A percentile compares a stretch with the other conserved stretches of the same genome.
phyloP scores from a whole-genome alignment of 257 asterid genomes.

The Gynochthodes officinalis region DNA sequence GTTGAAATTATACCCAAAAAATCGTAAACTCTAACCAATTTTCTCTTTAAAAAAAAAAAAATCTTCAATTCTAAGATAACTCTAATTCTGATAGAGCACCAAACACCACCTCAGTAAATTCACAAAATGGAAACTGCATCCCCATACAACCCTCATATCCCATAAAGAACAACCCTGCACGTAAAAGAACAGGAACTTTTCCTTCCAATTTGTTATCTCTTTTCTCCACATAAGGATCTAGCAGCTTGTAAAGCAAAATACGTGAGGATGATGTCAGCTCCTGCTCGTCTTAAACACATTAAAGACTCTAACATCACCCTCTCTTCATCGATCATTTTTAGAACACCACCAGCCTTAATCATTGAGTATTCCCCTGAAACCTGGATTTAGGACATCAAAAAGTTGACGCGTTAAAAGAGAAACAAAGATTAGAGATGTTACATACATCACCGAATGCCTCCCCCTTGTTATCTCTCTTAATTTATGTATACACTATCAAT shows the following conservation, averaged over 20 bases:
- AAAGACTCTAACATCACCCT: slow-evolving; percentile 89
- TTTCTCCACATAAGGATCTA: slow-evolving; percentile 67
- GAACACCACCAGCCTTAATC: slow-evolving; percentile 92
- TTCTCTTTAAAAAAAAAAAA: too few relatives aligned
- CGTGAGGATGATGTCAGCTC: slow-evolving; percentile 91
- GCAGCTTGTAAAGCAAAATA: slow-evolving; percentile 92
- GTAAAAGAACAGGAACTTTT: not conserved
- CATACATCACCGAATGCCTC: not conserved
- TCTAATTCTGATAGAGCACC: too few relatives aligned
- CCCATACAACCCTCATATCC: not conserved
- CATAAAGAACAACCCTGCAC: not conserved
- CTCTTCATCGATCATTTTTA: slow-evolving; percentile 91
- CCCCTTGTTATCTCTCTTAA: not conserved
- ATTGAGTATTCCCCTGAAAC: slow-evolving; percentile 97
- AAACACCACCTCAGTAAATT: too few relatives aligned
- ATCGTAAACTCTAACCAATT: too few relatives aligned
- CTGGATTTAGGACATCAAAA: slow-evolving; percentile 25
- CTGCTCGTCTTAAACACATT: slow-evolving; percentile 90
- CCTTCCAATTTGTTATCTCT: slow-evolving; percentile 39
- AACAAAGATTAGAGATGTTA: not conserved
- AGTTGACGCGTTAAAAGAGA: not conserved
- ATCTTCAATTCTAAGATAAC: too few relatives aligned
- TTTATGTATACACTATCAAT: not conserved
- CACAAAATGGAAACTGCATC: not conserved
- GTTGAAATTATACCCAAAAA: too few relatives aligned